Conservation (phyloP, 495 filamentous ascomycete species). For the Penicillium psychrofluorescens region DNA sequence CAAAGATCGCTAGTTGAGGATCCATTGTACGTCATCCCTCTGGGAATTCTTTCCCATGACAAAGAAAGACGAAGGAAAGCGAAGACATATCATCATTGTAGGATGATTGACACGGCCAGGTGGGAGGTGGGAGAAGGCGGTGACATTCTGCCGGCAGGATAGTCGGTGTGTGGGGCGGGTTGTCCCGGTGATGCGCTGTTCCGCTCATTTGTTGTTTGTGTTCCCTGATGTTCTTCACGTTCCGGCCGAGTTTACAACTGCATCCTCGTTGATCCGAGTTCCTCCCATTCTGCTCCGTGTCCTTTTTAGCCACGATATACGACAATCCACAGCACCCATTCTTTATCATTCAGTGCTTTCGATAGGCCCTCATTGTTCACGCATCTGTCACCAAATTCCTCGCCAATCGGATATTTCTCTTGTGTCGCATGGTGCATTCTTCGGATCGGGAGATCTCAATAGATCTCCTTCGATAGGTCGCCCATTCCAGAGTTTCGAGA, state of each 20-base stretch:
- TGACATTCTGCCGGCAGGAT: neutral
- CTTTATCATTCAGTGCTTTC: too few species aligned
- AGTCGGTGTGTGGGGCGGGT: conserved; percentile 26
- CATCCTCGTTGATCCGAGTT: conserved; percentile 2
- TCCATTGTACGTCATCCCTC: too few species aligned
- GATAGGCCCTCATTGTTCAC: neutral
- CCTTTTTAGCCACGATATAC: conserved; percentile 3
- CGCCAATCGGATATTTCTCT: neutral
- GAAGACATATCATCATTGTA: too few species aligned
- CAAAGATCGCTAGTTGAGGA: conserved; percentile 25
- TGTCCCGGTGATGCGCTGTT: conserved; percentile 36
- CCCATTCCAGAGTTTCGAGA: conserved; percentile 25
- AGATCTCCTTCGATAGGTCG: conserved; percentile 38
- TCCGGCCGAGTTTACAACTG: conserved; percentile 7
- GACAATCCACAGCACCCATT: neutral
- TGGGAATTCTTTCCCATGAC: too few species aligned
- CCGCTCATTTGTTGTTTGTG: conserved; percentile 22
- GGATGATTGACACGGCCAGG: neutral
- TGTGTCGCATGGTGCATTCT: conserved; percentile 42
- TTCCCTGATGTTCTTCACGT: conserved; percentile 9
- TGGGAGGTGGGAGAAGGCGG: conserved; percentile 14
- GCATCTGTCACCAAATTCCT: neutral
- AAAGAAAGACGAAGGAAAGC: too few species aligned
- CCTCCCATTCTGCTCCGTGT: neutral
- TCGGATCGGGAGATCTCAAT: conserved; percentile 38